These are phyloP conservation scores for Gymnopilus dilepis DNA, from an alignment of 768 basidiomycete species.

Conservation along the genomic window DNA sequence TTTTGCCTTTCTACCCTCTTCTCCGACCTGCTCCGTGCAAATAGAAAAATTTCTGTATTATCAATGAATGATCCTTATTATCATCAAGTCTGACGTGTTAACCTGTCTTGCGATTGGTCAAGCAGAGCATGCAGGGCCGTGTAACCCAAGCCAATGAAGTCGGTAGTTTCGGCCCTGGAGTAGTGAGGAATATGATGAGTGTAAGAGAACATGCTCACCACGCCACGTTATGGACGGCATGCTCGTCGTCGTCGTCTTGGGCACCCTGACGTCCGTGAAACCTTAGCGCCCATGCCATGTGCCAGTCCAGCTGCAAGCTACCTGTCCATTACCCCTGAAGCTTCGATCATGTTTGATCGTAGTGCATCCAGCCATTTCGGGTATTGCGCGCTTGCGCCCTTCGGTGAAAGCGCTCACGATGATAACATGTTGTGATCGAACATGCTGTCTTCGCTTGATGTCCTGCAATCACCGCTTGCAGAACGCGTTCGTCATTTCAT, in stretches of 20 bases:
- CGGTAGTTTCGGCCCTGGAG: no score
- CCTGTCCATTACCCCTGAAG: neutral
- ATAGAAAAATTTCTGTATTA: constrained; percentile 19
- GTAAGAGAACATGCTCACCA: neutral
- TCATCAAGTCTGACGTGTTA: neutral
- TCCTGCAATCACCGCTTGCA: neutral
- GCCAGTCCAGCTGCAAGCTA: neutral
- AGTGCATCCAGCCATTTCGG: neutral
- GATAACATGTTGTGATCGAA: neutral
- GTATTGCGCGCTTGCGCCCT: constrained; percentile 5
- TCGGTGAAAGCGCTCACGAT: neutral
- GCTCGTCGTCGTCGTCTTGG: neutral
- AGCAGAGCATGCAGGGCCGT: no score
- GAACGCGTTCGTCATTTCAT: no score
- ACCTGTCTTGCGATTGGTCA: no score
- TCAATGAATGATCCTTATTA: constrained; percentile 5
- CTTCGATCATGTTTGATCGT: constrained; percentile 9
- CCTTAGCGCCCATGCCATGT: constrained; percentile 10
- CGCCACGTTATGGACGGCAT: no score
- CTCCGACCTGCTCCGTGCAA: constrained; percentile 2
- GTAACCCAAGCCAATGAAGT: no score
- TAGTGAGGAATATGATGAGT: neutral
- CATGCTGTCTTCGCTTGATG: constrained; percentile 1
- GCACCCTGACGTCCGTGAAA: constrained; percentile 11
- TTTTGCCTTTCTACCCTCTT: neutral